A percentile compares a stretch with the other conserved stretches of the same genome.
phyloP scores from a whole-genome alignment of 2,329 filamentous ascomycete genomes.

The Exophiala sp. region DNA sequence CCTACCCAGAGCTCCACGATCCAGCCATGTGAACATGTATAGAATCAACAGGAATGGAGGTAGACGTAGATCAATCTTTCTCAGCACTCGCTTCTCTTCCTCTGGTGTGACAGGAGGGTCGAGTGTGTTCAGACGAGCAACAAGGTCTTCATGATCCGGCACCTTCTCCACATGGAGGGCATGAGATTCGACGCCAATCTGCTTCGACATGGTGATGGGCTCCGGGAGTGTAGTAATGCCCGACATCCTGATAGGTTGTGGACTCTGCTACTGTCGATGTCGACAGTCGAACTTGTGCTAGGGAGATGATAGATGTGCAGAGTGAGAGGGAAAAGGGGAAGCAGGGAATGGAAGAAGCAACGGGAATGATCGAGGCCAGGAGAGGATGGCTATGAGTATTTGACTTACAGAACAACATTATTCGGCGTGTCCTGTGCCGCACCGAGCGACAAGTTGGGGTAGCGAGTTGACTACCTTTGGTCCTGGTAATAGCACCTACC shows the following conservation, averaged over 20 bases:
- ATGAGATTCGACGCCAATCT: background rate
- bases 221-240: conserved; percentile 7
- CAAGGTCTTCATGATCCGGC: conserved; percentile 10
- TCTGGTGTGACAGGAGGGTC: conserved; percentile 12
- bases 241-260: background rate
- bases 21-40: conserved; percentile 19
- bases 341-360: too few species aligned
- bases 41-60: conserved; percentile 13
- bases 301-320: too few species aligned
- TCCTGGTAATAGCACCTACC: too few species aligned
- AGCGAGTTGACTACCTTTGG: too few species aligned
- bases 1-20: conserved; percentile 9
- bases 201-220: conserved; percentile 7
- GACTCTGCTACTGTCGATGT: too few species aligned
- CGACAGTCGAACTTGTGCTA: too few species aligned
- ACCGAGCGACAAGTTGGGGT: too few species aligned
- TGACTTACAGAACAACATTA: too few species aligned
- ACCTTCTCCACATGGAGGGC: conserved; percentile 15
- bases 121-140: conserved; percentile 12
- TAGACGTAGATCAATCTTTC: conserved; percentile 12
- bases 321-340: too few species aligned
- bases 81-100: conserved; percentile 3
- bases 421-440: too few species aligned
- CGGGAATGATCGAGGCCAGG: too few species aligned
- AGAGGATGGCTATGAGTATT: too few species aligned